Conservation (phyloP, 2,329 filamentous ascomycete genomes). For the Phialemonium atrogriseum region DNA sequence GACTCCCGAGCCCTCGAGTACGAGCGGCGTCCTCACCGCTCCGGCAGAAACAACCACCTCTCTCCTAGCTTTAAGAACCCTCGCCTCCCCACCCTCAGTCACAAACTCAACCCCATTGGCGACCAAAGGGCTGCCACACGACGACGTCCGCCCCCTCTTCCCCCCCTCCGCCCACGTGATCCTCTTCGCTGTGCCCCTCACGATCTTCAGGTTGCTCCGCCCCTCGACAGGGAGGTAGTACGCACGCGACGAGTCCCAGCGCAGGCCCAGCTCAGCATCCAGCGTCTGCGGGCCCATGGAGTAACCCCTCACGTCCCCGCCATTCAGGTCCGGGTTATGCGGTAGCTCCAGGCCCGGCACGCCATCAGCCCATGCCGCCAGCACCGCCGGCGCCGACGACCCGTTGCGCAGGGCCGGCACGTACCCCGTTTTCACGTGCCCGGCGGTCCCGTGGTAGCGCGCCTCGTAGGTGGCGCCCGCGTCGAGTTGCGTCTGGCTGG, state of each 20-base stretch:
- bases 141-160: too few relatives aligned
- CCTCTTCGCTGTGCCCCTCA: constrained; percentile 12
- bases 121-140: too few relatives aligned
- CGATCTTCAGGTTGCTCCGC: constrained; percentile 11
- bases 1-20: constrained; percentile 36
- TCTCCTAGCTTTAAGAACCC: constrained; percentile 21
- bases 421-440: constrained; percentile 19
- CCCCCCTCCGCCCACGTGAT: constrained; percentile 14
- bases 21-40: constrained; percentile 26
- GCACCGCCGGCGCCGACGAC: constrained; percentile 18
- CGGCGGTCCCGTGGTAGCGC: constrained; percentile 7
- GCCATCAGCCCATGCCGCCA: constrained; percentile 23
- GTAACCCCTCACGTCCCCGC: constrained; percentile 29
- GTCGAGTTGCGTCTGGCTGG: constrained; percentile 19
- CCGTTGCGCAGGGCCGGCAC: constrained; percentile 24
- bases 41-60: constrained; percentile 30
- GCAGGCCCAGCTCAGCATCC: constrained; percentile 24
- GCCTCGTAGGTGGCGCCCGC: constrained; percentile 7
- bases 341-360: constrained; percentile 10
- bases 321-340: constrained; percentile 27
- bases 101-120: constrained; percentile 28
- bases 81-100: constrained; percentile 21
- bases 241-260: constrained; percentile 31
- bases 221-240: constrained; percentile 29
- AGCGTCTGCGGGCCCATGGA: constrained; percentile 29